phyloP scores from a whole-genome alignment of 2,329 filamentous ascomycete species.

The Zymoseptoria brevis region DNA sequence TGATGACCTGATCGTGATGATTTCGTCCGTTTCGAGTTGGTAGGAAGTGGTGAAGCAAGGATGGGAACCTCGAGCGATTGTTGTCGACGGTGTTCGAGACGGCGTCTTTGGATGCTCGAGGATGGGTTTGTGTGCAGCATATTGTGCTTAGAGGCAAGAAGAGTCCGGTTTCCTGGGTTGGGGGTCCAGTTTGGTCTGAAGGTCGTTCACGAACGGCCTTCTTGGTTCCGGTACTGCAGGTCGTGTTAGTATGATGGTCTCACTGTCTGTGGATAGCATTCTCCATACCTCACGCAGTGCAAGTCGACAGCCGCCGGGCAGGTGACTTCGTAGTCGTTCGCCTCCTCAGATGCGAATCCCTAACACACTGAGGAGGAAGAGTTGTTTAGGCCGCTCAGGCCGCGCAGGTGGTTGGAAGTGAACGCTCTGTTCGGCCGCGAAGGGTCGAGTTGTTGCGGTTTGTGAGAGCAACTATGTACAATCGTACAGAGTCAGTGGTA shows the following conservation, averaged over 20 bases:
- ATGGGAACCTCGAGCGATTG: conserved; percentile 72
- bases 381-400: conserved; percentile 9
- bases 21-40: conserved; percentile 43
- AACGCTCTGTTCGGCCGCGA: conserved; percentile 1
- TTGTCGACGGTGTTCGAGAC: conserved; percentile 75
- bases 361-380: conserved; percentile 12
- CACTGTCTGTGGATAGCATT: conserved; percentile 25
- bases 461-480: conserved; percentile 10
- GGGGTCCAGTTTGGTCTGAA: conserved; percentile 23
- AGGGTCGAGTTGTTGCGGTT: neutral
- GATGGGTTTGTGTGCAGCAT: conserved; percentile 70
- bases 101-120: conserved; percentile 64
- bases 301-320: conserved; percentile 72
- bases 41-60: conserved; percentile 57
- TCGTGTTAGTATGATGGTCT: conserved; percentile 29
- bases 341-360: conserved; percentile 18
- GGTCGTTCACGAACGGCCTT: conserved; percentile 5
- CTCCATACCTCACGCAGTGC: conserved; percentile 69
- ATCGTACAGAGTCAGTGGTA: conserved; percentile 6
- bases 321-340: conserved; percentile 11
- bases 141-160: conserved; percentile 45
- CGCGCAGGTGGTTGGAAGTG: neutral
- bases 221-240: conserved; percentile 23
- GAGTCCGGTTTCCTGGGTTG: conserved; percentile 53
- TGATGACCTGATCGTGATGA: conserved; percentile 51